Conservation (phyloP, 345 rosid species). For the Corchorus capsularis region DNA sequence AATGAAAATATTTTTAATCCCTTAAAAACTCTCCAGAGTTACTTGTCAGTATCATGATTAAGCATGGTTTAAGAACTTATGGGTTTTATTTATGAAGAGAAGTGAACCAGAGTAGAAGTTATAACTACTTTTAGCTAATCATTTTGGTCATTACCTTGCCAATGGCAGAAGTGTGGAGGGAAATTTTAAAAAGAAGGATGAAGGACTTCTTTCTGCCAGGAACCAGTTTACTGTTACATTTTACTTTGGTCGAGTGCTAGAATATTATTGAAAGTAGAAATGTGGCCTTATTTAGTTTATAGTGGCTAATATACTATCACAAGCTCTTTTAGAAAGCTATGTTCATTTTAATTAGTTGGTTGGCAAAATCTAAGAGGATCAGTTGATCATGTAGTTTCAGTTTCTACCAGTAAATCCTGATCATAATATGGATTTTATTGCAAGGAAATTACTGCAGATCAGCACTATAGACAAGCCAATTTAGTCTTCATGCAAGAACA, state of each 20-base stretch:
- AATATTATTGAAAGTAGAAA: not conserved
- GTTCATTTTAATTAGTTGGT: not conserved
- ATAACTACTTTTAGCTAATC: not conserved
- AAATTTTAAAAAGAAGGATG: conserved; percentile 1
- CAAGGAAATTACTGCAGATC: not conserved
- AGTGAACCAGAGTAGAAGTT: not conserved
- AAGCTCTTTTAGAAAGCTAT: not conserved
- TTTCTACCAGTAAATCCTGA: not conserved
- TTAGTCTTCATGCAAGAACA: not conserved
- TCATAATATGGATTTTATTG: not conserved
- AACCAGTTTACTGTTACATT: not conserved
- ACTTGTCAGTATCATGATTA: not conserved
- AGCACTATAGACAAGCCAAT: not conserved
- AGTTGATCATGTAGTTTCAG: not conserved
- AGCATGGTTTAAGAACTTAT: not conserved
- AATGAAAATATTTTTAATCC: not conserved
- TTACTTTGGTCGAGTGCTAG: too few species aligned
- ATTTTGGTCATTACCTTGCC: not conserved
- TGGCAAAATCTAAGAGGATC: not conserved
- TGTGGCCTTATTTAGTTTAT: not conserved
- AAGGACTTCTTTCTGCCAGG: not conserved
- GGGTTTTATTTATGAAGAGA: not conserved
- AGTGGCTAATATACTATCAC: not conserved
- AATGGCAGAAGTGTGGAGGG: not conserved
- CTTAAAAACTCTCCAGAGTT: not conserved